Conservation (phyloP, 139 green algal genomes). For the Picochlorum sp. region DNA sequence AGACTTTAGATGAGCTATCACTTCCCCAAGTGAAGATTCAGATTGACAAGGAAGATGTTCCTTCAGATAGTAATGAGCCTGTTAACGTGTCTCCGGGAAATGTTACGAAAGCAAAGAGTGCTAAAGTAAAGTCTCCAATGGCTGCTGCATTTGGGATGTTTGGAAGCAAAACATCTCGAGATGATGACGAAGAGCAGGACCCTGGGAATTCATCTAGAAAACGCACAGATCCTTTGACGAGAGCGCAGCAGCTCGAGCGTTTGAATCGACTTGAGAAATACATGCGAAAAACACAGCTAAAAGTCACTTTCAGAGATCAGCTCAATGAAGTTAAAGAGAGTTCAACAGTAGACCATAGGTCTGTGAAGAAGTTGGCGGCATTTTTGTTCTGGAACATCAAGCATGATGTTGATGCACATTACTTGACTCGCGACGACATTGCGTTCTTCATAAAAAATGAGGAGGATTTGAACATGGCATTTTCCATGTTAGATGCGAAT, state of each 20-base stretch:
- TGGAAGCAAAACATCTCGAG: neutral
- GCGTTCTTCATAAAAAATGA: slow-evolving; percentile 35
- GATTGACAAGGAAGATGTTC: neutral
- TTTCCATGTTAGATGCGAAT: slow-evolving; percentile 52
- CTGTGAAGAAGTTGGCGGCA: slow-evolving; percentile 46
- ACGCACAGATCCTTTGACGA: neutral
- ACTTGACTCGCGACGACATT: slow-evolving; percentile 45
- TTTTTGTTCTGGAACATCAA: slow-evolving; percentile 60
- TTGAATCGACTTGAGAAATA: slow-evolving; percentile 37
- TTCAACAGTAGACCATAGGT: slow-evolving; percentile 27
- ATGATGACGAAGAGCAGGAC: neutral
- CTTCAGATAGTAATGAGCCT: neutral
- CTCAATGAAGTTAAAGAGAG: slow-evolving; percentile 18
- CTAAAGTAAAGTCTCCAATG: neutral
- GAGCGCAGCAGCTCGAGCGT: neutral
- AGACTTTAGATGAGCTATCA: neutral
- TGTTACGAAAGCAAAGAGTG: neutral
- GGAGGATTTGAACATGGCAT: slow-evolving; percentile 38
- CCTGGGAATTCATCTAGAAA: neutral
- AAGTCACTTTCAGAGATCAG: slow-evolving; percentile 43
- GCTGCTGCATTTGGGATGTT: neutral
- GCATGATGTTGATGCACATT: slow-evolving; percentile 23
- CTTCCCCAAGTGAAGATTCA: neutral
- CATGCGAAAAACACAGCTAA: slow-evolving; percentile 52
- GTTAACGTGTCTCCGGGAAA: too few species aligned